These are phyloP conservation scores for Pontederia paniculata DNA, from an alignment of 176 grass and related monocot genomes.

Conservation along the genomic window DNA sequence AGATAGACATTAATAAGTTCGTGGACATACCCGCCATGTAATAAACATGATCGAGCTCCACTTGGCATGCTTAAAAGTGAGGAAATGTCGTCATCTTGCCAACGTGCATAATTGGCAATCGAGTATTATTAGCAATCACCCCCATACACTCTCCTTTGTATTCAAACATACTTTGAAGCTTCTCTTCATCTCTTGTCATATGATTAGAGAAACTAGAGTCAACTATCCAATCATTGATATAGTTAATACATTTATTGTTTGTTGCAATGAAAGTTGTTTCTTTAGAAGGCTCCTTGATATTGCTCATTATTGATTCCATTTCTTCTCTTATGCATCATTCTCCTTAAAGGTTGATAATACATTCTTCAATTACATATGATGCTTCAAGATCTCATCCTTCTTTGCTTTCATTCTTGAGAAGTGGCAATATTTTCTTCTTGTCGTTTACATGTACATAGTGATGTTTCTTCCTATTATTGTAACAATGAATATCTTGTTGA, in stretches of 20 bases:
- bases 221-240: not conserved
- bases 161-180: not conserved
- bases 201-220: not conserved
- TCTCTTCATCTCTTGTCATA: not conserved
- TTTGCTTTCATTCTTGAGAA: too few relatives aligned
- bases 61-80: not conserved
- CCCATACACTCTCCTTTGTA: not conserved
- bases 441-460: too few relatives aligned
- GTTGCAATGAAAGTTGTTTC: not conserved
- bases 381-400: too few relatives aligned
- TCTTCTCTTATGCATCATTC: too few relatives aligned
- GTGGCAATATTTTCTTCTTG: too few relatives aligned
- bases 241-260: not conserved
- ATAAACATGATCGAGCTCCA: not conserved
- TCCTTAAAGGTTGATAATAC: too few relatives aligned
- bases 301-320: too few relatives aligned
- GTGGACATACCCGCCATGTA: not conserved
- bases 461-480: too few relatives aligned
- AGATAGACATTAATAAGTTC: constrained; percentile 5
- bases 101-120: not conserved
- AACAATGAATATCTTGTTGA: too few relatives aligned
- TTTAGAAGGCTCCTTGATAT: not conserved
- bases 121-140: not conserved
- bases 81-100: not conserved
- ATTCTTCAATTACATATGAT: too few relatives aligned